Percentiles rank a stretch among this genome's conserved stretches.
Evolutionary conservation across 2,329 filamentous ascomycete species (phyloP).

Genomic region (Calycina marina): DNA sequence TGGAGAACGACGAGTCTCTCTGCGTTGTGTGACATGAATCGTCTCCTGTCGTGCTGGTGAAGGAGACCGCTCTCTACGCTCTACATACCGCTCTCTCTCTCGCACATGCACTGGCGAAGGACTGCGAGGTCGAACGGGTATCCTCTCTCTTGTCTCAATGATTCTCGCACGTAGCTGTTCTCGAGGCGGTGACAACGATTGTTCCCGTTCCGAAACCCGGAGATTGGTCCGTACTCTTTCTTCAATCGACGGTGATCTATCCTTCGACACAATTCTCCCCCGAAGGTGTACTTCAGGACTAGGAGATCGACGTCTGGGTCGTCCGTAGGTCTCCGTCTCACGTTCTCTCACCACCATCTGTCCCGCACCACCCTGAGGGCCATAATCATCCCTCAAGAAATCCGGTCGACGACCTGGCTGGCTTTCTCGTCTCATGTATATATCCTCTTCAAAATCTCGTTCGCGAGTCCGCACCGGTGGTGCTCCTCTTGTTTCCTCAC

Average conservation of each 20-base stretch:
- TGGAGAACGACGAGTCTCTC: neutral
- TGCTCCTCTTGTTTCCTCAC: neutral
- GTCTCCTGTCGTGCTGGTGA: constrained; percentile 17
- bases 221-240: constrained; percentile 7
- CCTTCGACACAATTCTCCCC: constrained; percentile 15
- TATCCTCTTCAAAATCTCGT: constrained; percentile 19
- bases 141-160: constrained; percentile 18
- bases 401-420: constrained; percentile 16
- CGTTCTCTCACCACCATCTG: constrained; percentile 20
- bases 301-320: constrained; percentile 18
- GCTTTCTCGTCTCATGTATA: constrained; percentile 14
- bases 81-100: constrained; percentile 17
- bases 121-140: constrained; percentile 13
- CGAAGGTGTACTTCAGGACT: constrained; percentile 16
- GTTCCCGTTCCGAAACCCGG: constrained; percentile 14
- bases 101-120: constrained; percentile 17
- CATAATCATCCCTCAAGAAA: constrained; percentile 20
- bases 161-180: constrained; percentile 19
- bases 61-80: constrained; percentile 16
- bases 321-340: constrained; percentile 14
- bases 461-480: constrained; percentile 5
- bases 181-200: constrained; percentile 15
- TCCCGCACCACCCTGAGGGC: constrained; percentile 11
- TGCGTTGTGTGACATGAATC: constrained; percentile 13
- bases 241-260: constrained; percentile 13